phyloP scores from a whole-genome alignment of 148 eudicot species.

The Chenopodium album region DNA sequence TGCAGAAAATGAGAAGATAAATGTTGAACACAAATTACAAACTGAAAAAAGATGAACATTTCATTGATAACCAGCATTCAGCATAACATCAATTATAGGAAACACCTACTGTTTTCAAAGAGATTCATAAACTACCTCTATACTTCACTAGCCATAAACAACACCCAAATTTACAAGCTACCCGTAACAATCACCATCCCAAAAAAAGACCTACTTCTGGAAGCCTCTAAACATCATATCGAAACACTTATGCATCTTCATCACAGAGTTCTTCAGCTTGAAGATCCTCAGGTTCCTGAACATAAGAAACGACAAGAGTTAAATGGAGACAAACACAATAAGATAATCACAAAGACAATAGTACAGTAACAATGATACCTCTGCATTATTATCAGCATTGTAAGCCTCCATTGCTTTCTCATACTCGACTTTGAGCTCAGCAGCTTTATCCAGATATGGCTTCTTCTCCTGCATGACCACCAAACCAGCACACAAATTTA shows the following conservation, averaged over 20 bases:
- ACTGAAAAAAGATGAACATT: not conserved
- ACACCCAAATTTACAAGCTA: slow-evolving; percentile 26
- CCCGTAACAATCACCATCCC: not conserved
- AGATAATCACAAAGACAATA: not conserved
- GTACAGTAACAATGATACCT: slow-evolving; percentile 4
- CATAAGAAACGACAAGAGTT: not conserved
- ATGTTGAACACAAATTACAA: not conserved
- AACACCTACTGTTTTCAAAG: not conserved
- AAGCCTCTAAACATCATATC: not conserved
- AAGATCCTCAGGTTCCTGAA: slow-evolving; percentile 28
- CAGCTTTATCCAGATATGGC: slow-evolving; percentile 60
- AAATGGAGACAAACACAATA: not conserved
- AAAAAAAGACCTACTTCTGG: not conserved
- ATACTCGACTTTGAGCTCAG: slow-evolving; percentile 70
- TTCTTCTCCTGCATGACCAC: slow-evolving; percentile 59
- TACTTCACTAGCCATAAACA: slow-evolving; percentile 4
- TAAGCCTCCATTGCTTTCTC: slow-evolving; percentile 52
- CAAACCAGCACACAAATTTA: not conserved
- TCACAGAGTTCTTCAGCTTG: slow-evolving; percentile 39
- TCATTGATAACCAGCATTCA: not conserved
- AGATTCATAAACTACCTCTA: slow-evolving; percentile 13
- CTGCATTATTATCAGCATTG: slow-evolving; percentile 36
- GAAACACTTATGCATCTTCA: slow-evolving; percentile 34
- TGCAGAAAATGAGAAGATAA: not conserved
- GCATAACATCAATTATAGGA: not conserved